These are phyloP conservation scores for Coniochaeta sp. DNA, from an alignment of 2,329 filamentous ascomycete genomes.

Conservation along the genomic window DNA sequence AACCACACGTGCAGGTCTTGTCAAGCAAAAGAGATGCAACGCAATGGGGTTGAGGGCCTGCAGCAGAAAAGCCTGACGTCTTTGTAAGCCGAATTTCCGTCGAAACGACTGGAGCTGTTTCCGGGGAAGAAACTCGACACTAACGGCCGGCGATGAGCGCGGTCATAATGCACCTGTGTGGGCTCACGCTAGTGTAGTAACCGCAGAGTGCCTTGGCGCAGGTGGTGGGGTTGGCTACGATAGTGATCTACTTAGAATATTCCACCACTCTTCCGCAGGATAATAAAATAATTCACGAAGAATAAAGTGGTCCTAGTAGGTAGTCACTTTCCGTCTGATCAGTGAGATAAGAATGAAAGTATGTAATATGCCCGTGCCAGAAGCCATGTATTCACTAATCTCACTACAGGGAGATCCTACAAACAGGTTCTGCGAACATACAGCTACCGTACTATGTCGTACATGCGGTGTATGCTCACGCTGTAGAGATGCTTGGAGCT, in stretches of 20 bases:
- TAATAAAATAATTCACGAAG: too few species aligned
- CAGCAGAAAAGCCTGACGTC: neutral
- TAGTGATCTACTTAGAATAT: neutral
- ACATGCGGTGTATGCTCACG: neutral
- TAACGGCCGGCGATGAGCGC: neutral
- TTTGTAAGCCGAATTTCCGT: neutral
- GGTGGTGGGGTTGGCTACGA: neutral
- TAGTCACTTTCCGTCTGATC: too few species aligned
- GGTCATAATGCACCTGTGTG: neutral
- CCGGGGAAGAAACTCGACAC: neutral
- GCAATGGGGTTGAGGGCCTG: neutral
- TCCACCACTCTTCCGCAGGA: neutral
- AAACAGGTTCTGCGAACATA: too few species aligned
- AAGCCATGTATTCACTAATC: too few species aligned
- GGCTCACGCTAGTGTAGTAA: neutral
- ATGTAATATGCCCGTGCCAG: too few species aligned
- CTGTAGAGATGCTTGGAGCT: neutral
- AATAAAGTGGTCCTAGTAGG: too few species aligned
- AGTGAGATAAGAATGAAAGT: too few species aligned
- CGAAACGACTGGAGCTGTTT: neutral
- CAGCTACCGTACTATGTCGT: too few species aligned
- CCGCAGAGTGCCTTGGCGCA: neutral
- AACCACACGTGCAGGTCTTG: neutral
- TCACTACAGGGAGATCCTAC: too few species aligned
- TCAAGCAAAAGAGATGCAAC: neutral